phyloP scores from a whole-genome alignment of 345 rosid species.

The Euphorbia lathyris region DNA sequence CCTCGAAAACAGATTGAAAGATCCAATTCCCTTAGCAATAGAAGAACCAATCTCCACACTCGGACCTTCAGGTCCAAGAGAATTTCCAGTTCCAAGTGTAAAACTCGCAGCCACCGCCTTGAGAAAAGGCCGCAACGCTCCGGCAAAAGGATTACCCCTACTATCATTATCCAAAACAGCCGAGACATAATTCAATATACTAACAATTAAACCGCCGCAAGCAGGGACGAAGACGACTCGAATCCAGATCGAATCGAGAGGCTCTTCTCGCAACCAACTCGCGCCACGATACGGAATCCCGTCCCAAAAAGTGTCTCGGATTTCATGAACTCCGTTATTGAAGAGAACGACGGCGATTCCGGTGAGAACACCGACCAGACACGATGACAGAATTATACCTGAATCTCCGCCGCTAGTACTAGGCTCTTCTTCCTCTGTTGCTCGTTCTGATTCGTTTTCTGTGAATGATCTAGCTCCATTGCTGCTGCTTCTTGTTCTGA shows the following conservation, averaged over 20 bases:
- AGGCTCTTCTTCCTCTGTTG: neutral
- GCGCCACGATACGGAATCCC: conserved; percentile 86
- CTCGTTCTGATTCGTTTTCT: neutral
- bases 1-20: conserved; percentile 33
- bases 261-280: conserved; percentile 73
- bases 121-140: conserved; percentile 52
- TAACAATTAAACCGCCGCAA: conserved; percentile 67
- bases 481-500: neutral
- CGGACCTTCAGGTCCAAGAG: conserved; percentile 96
- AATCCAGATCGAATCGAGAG: conserved; percentile 52
- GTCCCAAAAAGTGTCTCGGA: conserved; percentile 87
- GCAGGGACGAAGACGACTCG: conserved; percentile 72
- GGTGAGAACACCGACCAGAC: conserved; percentile 71
- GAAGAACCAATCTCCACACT: conserved; percentile 91
- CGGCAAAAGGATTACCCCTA: conserved; percentile 17
- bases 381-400: conserved; percentile 43
- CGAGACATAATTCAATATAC: conserved; percentile 47
- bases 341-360: conserved; percentile 79
- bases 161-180: conserved; percentile 17
- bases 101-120: conserved; percentile 79
- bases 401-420: conserved; percentile 24
- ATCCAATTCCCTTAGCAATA: conserved; percentile 60
- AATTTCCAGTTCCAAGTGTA: conserved; percentile 90
- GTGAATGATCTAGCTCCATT: neutral
- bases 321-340: conserved; percentile 66